Conservation (phyloP, 2,329 filamentous ascomycete species). For the Malbranchea zuffiana region DNA sequence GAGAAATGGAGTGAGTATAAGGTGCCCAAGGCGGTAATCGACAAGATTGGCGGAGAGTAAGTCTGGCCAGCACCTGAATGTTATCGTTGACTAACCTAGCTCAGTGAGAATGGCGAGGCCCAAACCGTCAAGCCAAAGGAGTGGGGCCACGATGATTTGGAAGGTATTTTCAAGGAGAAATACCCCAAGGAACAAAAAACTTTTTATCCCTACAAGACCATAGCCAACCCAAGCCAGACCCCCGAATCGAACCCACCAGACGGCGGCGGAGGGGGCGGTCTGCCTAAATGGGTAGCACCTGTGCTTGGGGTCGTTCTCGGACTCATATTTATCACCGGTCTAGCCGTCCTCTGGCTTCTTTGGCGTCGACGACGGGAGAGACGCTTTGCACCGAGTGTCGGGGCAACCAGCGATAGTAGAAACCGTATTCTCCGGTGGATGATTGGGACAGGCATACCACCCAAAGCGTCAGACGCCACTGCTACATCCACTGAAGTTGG, state of each 20-base stretch:
- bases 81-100: conserved; percentile 7
- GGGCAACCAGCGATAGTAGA: conserved; percentile 38
- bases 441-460: conserved; percentile 25
- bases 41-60: conserved; percentile 29
- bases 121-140: conserved; percentile 18
- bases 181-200: conserved; percentile 48
- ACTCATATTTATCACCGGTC: conserved; percentile 44
- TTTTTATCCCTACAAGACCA: conserved; percentile 50
- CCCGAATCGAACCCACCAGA: conserved; percentile 16
- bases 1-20: conserved; percentile 23
- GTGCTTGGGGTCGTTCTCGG: conserved; percentile 53
- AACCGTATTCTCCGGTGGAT: conserved; percentile 45
- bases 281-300: conserved; percentile 49
- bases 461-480: conserved; percentile 20
- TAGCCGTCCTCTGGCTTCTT: conserved; percentile 45
- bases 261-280: conserved; percentile 24
- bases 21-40: conserved; percentile 22
- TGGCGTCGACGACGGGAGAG: conserved; percentile 34
- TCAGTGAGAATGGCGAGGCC: conserved; percentile 25
- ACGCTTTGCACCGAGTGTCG: conserved; percentile 31
- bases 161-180: conserved; percentile 42
- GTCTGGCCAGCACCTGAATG: conserved; percentile 8
- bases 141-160: conserved; percentile 44
- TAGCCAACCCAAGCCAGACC: conserved; percentile 2
- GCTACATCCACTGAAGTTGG: conserved; percentile 17